Evolutionary conservation across 2,329 filamentous ascomycete genomes (phyloP), one percentile per base, ranked within the genome.

Genomic region (Alternaria sp.): DNA sequence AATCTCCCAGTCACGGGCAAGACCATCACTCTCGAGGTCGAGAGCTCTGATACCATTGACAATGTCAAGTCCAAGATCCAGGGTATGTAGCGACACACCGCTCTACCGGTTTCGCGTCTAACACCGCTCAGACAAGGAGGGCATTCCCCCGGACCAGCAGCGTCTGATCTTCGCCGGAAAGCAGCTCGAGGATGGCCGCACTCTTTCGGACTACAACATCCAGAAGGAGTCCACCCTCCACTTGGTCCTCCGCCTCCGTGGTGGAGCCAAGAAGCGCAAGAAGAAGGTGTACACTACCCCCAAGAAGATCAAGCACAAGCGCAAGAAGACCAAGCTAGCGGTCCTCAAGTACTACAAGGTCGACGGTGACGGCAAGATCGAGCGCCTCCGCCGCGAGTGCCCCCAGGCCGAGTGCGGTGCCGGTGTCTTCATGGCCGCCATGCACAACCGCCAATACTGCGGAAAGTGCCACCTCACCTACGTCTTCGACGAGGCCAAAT

Each of bases 261-360:
- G 96, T 89, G 96, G 95, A 85, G 94, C 86, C 83, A 83, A 82
- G 80, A 99, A 99, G 93, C 97, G 98, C 93, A 91, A 96, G 86
- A 99, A 99, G 93, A 99, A 99, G 94, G 96, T 99, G 78, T 99
- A 99, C 92, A 98, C 93, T 84, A 99, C 96, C 81, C 96, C 96
- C 85, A 99, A 99, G 94, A 99, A 99, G 93, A 99, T 99, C 92
- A 99, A 99, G 96, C 96, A 99, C 91, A 99, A 99, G 94, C 92
- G 93, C 89, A 99, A 98, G 93, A 99, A 99, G 95, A 97, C 92
- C 90, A 99, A 99, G 92, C 88, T 99, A 85, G 96, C 96, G 81
- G 95, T 99, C 78, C 94, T 99, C 85, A 99, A 99, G 91, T 99
- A 99, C 93, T 99, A 99, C 93, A 99, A 99, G 93, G 96, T 99